Evolutionary conservation across 805 yeast genomes (phyloP).

Genomic region (Cyberlindnera sargentensis): DNA sequence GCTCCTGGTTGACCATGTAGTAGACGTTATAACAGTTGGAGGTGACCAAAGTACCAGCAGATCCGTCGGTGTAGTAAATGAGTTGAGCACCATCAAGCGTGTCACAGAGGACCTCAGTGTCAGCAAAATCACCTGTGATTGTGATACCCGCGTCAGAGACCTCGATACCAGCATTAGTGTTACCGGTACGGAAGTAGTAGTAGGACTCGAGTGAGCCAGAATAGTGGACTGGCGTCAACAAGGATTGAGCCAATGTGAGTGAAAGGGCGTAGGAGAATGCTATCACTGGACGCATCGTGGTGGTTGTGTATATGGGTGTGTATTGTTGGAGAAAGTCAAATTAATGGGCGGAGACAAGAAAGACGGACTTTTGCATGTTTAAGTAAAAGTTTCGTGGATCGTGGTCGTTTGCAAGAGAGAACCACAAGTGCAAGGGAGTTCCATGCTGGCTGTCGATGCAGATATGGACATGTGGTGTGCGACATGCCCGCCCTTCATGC

Average conservation of each 20-base stretch:
- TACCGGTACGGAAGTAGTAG: slow-evolving; percentile 18
- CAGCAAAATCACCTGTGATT: slow-evolving; percentile 9
- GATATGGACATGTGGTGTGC: no score
- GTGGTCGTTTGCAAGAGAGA: no score
- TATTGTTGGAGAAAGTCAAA: neutral
- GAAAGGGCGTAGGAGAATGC: slow-evolving; percentile 15
- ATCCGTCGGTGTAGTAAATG: slow-evolving; percentile 14
- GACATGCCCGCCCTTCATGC: no score
- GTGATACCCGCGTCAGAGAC: slow-evolving; percentile 11
- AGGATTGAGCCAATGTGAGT: slow-evolving; percentile 16
- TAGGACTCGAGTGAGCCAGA: slow-evolving; percentile 11
- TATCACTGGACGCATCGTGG: slow-evolving; percentile 1
- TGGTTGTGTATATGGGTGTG: neutral
- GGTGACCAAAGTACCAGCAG: slow-evolving; percentile 14
- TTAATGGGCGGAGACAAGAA: no score
- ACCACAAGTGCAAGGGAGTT: no score
- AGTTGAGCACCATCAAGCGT: slow-evolving; percentile 15
- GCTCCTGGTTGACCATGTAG: slow-evolving; percentile 11
- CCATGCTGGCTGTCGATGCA: no score
- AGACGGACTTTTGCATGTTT: no score
- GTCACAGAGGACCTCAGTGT: slow-evolving; percentile 10
- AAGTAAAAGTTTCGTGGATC: no score
- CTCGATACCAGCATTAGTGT: slow-evolving; percentile 5
- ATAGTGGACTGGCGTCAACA: slow-evolving; percentile 13
- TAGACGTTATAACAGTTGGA: slow-evolving; percentile 21